These are phyloP conservation scores for Cladosporium colombiae DNA, from an alignment of 2,329 filamentous ascomycete genomes.

Conservation along the genomic window DNA sequence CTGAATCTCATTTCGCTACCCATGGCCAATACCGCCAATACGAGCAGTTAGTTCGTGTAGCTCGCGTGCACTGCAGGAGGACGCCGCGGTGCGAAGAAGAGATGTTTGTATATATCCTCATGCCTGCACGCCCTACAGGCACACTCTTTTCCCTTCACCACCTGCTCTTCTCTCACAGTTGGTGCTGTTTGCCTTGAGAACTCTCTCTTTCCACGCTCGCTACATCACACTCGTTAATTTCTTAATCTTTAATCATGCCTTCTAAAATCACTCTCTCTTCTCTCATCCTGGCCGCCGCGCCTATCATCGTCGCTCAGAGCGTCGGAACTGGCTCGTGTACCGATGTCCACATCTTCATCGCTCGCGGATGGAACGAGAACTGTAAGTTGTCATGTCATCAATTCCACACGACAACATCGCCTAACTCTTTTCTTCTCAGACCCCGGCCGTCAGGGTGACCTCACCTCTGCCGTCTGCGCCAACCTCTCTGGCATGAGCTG, in stretches of 20 bases:
- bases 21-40: neutral
- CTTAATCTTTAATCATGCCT: conserved; percentile 6
- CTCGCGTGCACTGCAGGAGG: neutral
- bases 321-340: conserved; percentile 26
- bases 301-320: conserved; percentile 19
- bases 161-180: neutral
- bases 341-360: conserved; percentile 29
- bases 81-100: neutral
- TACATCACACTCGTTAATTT: conserved; percentile 12
- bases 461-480: conserved; percentile 27
- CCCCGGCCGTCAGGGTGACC: conserved; percentile 26
- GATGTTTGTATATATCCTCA: neutral
- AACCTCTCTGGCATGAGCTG: conserved; percentile 24
- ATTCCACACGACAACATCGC: neutral
- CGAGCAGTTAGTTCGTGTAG: conserved; percentile 7
- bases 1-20: conserved; percentile 8
- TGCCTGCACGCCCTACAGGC: neutral
- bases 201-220: neutral
- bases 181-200: neutral
- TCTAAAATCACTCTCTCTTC: conserved; percentile 21
- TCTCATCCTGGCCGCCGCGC: conserved; percentile 21
- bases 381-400: neutral
- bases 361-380: conserved; percentile 29
- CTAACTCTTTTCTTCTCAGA: neutral
- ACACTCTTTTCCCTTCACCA: neutral